phyloP scores from a whole-genome alignment of 2,329 filamentous ascomycete species.

The Epichloe festucae region DNA sequence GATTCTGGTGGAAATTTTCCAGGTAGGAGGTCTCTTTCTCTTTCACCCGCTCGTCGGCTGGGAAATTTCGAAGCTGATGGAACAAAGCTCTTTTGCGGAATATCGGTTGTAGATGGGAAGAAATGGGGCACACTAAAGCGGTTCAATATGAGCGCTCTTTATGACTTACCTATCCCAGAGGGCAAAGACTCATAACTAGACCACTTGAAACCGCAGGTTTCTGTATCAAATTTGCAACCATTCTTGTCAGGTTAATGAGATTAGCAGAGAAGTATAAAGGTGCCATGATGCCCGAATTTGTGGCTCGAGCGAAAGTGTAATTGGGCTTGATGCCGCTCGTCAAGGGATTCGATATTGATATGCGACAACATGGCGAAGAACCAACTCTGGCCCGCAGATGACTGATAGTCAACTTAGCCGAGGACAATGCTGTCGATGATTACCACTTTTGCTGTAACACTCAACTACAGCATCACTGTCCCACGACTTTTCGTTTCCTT shows the following conservation, averaged over 20 bases:
- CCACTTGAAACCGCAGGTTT: no score
- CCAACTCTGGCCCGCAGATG: no score
- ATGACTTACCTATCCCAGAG: constrained; percentile 21
- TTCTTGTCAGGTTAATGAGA: not conserved
- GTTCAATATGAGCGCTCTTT: constrained; percentile 68
- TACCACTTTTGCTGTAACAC: no score
- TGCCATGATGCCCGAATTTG: no score
- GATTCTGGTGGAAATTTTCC: constrained; percentile 67
- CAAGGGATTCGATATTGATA: no score
- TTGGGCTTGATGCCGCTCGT: no score
- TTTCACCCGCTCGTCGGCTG: not conserved
- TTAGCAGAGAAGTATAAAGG: not conserved
- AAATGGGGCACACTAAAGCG: constrained; percentile 64
- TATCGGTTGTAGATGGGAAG: constrained; percentile 59
- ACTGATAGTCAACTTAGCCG: no score
- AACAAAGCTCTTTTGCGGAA: constrained; percentile 55
- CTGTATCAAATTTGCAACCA: not conserved
- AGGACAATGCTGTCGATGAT: no score
- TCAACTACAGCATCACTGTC: no score
- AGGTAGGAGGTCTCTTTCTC: constrained; percentile 38
- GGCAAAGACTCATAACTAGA: not conserved
- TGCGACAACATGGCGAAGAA: no score
- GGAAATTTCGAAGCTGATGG: not conserved
- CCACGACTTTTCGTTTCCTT: no score
- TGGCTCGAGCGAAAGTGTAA: no score